Evolutionary conservation across 2,329 filamentous ascomycete genomes (phyloP), one percentile per base, ranked within the genome.

Genomic region (Xylariaceae sp.): DNA sequence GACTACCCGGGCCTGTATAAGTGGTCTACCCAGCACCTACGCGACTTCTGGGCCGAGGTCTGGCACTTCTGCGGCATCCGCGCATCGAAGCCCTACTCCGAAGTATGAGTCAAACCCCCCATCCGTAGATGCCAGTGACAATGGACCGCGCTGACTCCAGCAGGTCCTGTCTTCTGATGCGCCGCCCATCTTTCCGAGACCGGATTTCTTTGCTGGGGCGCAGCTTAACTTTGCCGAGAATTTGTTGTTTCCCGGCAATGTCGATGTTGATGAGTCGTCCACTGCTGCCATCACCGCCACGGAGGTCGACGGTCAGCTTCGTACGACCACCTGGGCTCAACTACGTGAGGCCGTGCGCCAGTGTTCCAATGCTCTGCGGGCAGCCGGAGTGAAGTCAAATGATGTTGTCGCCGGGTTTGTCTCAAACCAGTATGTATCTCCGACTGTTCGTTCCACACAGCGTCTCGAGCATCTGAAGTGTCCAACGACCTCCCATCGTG

Each of bases 141-240:
- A 51, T 44, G 49, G 61, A 48, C 50, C 56, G 50, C 49, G n/a
- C 59, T 65, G 48, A 65, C 56, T 8, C 39, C 49, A 23, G 39
- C 56, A 92, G 87, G 88, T 90, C 48, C 77, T 96, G 15, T 83
- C 88, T 23, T 72, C 81, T 47, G 74, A 83, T 57, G 82, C 85
- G 4, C 79, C 85, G 4, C 79, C 84, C 51, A 89, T 97, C 82
- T 97, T 92, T 68, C 93, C 93, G 23, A 86, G 91, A 23, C 92
- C 93, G 6, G 78, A 86, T 61, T 97, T 96, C 79, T 97, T 97
- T 73, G 74, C 85, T 58, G 88, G 87, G 8, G 83, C 89, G 11
- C 85, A 80, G 59, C 80, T 97, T 65, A 99, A 97, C 74, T 97
- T 97, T 72, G 92, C 93, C 30, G 90, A 97, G 76, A 99, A 99